Base-by-base conservation (phyloP, 257 asterid species). In the Echites panduratus region DNA sequence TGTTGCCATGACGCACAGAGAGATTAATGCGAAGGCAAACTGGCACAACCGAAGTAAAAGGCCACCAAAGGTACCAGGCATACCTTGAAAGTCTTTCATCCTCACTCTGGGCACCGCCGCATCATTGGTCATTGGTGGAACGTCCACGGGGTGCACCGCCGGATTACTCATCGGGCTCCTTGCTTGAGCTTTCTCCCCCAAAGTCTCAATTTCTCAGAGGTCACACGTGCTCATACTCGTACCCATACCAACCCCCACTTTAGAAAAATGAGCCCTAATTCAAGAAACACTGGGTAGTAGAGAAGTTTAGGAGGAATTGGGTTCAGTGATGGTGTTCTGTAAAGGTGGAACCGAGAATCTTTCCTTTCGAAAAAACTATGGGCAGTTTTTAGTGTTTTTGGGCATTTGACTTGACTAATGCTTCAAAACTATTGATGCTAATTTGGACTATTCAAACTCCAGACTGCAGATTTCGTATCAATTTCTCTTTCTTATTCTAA, bases 121-220 rank as follows among this genome's bases (percentile, higher is more conserved):
- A 2, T 65, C 80, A 1, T 79, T 68, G 27, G 70, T 69, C 79
- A 82, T 76, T 49, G 85, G 84, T 26, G 85, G 75, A 62, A 78
- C 79, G 71, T 87, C 96, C 84, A 89, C 87, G 76, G 97, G 97
- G 72, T 89, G 96, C 72, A 92, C 96, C 79, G 87, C 86, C 80
- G 96, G 93, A 54, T 92, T 78, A 84, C 93, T 89, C 97, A 89
- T 88, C 78, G 67, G 77, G 29, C 29, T 40, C 17, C 17, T 38
- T 35, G 38, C 9, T 64, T 10, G 5, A 63, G 13, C 2, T 19
- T 64, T 62, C 35, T 26, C 6, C 13, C 4, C 27, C 4, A 32
- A 32, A 32, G 38, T 58, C 4, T 5, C 52, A 40, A 40, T 7
- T 32, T 73, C 54, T 47, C 52, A 35, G 11, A 32, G 64, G 53